Percentiles rank a stretch among this genome's conserved stretches.
These are phyloP conservation scores for Colletotrichum truncatum DNA, from an alignment of 2,329 filamentous ascomycete species.

Conservation along the genomic window DNA sequence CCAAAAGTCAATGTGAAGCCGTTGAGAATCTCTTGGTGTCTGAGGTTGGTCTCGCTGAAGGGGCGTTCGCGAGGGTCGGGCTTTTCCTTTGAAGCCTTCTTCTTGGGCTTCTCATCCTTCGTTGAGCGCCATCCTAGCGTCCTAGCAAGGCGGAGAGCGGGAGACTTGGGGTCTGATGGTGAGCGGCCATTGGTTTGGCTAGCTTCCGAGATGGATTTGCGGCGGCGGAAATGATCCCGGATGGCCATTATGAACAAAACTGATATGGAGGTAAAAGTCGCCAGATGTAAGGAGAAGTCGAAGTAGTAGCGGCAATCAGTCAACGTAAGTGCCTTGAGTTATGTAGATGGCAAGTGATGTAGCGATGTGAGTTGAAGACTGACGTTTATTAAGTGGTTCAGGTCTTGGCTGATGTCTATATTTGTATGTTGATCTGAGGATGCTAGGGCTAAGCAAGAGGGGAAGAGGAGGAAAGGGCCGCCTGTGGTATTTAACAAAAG, in stretches of 20 bases:
- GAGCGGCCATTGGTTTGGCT: constrained; percentile 44
- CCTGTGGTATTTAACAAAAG: constrained; percentile 18
- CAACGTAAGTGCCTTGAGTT: no score
- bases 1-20: constrained; percentile 58
- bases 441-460: not conserved
- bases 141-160: constrained; percentile 28
- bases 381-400: not conserved
- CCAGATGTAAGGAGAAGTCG: not conserved
- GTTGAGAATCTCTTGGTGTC: constrained; percentile 56
- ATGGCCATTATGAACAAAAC: constrained; percentile 46
- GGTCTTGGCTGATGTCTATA: not conserved
- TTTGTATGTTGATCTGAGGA: not conserved
- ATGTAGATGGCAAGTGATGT: not conserved
- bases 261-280: not conserved
- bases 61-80: constrained; percentile 54
- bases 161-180: constrained; percentile 21
- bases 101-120: constrained; percentile 42
- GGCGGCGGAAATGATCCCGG: constrained; percentile 52
- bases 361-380: not conserved
- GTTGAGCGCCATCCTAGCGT: constrained; percentile 30
- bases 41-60: constrained; percentile 54
- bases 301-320: not conserved
- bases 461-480: not conserved
- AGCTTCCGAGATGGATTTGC: constrained; percentile 45
- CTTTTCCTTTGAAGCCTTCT: constrained; percentile 35